Evolutionary conservation across 2,329 filamentous ascomycete species (phyloP), one percentile per base, ranked within the genome.

Genomic region (Biscogniauxia sp.): DNA sequence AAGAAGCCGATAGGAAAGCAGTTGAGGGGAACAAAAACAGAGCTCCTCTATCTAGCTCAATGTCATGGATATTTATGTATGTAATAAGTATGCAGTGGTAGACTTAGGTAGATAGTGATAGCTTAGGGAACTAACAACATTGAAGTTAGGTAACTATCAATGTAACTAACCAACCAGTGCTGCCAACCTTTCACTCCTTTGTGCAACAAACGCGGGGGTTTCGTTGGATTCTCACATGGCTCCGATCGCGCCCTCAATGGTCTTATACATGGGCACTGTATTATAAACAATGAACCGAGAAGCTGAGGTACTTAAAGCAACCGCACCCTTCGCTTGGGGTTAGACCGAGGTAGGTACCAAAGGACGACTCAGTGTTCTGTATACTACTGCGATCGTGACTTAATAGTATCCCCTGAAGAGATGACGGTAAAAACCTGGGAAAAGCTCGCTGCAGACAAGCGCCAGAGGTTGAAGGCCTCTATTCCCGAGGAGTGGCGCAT

Each of bases 401-500:
- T 11, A 17, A 45, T n/a, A 45, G 11, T 13, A 32, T 32, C 28
- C 9, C 2, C 37, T n/a, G 15, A n/a, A 45, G 37, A 17, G 37
- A 45, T 45, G 37, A 72, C 69, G 67, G 63, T 63, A 5, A 64
- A 53, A 51, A 68, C 61, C 13, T 82, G 80, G 80, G 74, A 82
- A 66, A 66, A 73, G 4, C 70, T 79, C 23, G 76, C 73, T 3
- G 75, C 75, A n/a, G 72, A 73, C 57, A 82, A 82, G 68, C 76
- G 79, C 25, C 72, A 75, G 51, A 72, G 75, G 5, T 74, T 82
- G 5, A 65, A 64, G 5, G 71, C 74, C 51, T 82, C 82, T 0
- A 85, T 89, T 57, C 86, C 87, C 0, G 58, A 75, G 1, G 81
- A 87, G 68, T 88, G 84, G 81, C 77, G 78, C 56, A 79, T 89